phyloP scores from a whole-genome alignment of 1,284 basidiomycete genomes.

The Fomes fomentarius region DNA sequence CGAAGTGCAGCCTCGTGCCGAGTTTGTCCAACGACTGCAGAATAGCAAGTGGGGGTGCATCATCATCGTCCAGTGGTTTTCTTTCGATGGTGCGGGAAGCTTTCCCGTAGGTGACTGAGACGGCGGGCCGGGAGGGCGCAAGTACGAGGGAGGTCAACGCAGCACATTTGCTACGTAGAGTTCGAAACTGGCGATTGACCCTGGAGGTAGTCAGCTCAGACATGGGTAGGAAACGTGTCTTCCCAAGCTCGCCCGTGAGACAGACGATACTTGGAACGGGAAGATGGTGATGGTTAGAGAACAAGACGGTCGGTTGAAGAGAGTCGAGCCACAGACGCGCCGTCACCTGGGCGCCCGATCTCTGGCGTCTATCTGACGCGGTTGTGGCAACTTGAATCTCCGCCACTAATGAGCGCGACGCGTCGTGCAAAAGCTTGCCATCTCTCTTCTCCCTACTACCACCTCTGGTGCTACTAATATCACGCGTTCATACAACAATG shows the following conservation, averaged over 20 bases:
- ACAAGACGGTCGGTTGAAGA: not conserved
- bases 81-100: not conserved
- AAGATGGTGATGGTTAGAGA: not conserved
- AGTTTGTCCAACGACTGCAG: constrained; percentile 42
- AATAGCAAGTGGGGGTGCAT: constrained; percentile 40
- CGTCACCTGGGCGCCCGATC: constrained; percentile 4
- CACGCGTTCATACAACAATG: constrained; percentile 1
- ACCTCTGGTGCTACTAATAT: not conserved
- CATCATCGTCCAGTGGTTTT: constrained; percentile 17
- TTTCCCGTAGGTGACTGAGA: constrained; percentile 32
- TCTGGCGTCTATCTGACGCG: constrained; percentile 21
- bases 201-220: constrained; percentile 43
- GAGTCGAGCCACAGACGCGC: not conserved
- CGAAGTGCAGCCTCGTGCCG: constrained; percentile 39
- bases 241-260: not conserved
- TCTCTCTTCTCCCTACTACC: constrained; percentile 2
- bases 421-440: constrained; percentile 22
- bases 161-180: constrained; percentile 55
- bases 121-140: constrained; percentile 21
- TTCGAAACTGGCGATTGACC: constrained; percentile 55
- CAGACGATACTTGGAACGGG: no score
- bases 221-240: constrained; percentile 1
- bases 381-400: constrained; percentile 31
- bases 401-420: constrained; percentile 32
- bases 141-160: constrained; percentile 36